A percentile compares a stretch with the other conserved stretches of the same genome.
phyloP scores from a whole-genome alignment of 2,329 filamentous ascomycete genomes.

The Ophiocordyceps australis region DNA sequence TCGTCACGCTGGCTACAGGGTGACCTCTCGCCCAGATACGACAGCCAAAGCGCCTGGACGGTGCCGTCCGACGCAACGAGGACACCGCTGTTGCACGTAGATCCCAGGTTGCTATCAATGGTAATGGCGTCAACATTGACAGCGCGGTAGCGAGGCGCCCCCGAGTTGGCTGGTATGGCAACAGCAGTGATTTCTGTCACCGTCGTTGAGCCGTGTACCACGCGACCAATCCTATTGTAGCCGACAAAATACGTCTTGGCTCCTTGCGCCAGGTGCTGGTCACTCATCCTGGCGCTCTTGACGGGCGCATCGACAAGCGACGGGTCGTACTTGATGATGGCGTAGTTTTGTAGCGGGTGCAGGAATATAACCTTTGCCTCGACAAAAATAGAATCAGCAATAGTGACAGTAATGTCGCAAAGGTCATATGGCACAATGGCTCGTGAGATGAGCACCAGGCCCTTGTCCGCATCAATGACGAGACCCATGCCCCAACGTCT shows the following conservation, averaged over 20 bases:
- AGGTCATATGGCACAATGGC: conserved; percentile 93
- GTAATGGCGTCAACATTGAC: conserved; percentile 96
- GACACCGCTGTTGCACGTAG: conserved; percentile 87
- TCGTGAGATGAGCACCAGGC: conserved; percentile 81
- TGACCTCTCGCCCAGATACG: conserved; percentile 82
- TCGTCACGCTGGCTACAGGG: conserved; percentile 69
- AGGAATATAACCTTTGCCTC: conserved; percentile 90
- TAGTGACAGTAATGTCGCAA: conserved; percentile 89
- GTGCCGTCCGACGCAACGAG: conserved; percentile 78
- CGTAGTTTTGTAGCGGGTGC: conserved; percentile 93
- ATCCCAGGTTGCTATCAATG: conserved; percentile 80
- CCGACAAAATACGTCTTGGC: conserved; percentile 92
- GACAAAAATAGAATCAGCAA: conserved; percentile 90
- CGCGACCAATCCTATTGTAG: conserved; percentile 90
- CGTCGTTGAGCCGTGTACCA: conserved; percentile 83
- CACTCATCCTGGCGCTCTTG: conserved; percentile 69
- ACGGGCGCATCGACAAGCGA: conserved; percentile 86
- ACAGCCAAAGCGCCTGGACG: conserved; percentile 91
- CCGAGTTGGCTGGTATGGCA: conserved; percentile 82
- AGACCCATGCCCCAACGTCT: conserved; percentile 89
- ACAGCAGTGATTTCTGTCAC: conserved; percentile 97
- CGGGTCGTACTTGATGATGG: conserved; percentile 87
- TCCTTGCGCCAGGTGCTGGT: conserved; percentile 72
- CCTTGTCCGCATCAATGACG: conserved; percentile 94
- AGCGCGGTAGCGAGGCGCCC: conserved; percentile 81